Base-by-base conservation (phyloP, 768 basidiomycete species). In the Trametes meyenii region DNA sequence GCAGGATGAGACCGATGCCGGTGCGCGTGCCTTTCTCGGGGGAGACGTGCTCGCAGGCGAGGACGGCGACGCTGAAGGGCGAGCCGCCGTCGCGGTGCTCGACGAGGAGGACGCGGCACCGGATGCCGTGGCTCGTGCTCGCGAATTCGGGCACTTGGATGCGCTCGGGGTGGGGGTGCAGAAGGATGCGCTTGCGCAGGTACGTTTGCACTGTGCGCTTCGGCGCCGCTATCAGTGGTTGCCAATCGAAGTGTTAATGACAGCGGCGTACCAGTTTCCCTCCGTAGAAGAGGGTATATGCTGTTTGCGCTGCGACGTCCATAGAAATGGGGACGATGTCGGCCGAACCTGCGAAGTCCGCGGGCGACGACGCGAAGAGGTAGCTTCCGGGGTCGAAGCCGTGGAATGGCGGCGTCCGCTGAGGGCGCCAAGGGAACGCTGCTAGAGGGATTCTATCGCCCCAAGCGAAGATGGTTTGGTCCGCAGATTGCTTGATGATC, bases 381-480 rank as follows among this genome's bases (percentile, higher is more conserved):
- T 63, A 55, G 56, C 57, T 63, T 17, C 55, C 62, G 8, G 46
- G 52, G 21, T 63, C 55, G 45, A 49, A 58, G 45, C 24, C 50
- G 38, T 40, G 39, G 40, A 39, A 55, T 12, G 57, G 16, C 23
- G 51, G 33, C 19, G 26, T 52, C 19, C 58, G 52, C 13, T 21
- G 19, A 19, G 45, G 21, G 10, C 43, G 40, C 46, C 58, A 58
- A 2, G 55, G 55, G 1, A 50, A n/a, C 19, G 39, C 24, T 3
- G 50, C 17, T 38, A 58, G 35, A 5, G 62, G 62, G 10, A 58
- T n/a, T 23, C 50, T 42, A 14, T 58, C 33, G 1, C 62, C 62
- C 62, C 62, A 63, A 12, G 56, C 56, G 23, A 63, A 63, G 29
- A 63, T 29, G 7, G 52, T 63, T 48, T 63, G 62, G 56, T 63